phyloP scores from a whole-genome alignment of 108 stramenopile genomes.

The Skeletonema costatum region DNA sequence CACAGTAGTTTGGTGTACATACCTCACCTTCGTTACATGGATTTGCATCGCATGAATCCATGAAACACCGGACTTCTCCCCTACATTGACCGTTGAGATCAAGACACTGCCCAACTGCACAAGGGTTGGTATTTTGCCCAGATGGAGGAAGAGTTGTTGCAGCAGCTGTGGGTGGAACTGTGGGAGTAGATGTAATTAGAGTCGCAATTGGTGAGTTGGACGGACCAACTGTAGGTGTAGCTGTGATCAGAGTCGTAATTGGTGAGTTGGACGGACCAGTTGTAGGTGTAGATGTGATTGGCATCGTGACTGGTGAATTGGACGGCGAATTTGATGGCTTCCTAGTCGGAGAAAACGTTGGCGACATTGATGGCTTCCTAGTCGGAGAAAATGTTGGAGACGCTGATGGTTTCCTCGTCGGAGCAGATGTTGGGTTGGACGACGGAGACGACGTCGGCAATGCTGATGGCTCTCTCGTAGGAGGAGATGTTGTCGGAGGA shows the following conservation, averaged over 20 bases:
- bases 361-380: background rate
- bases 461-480: background rate
- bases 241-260: too few species aligned
- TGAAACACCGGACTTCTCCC: conserved; percentile 12
- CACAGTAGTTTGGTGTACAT: conserved; percentile 19
- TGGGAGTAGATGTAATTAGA: background rate
- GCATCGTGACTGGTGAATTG: too few species aligned
- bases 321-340: background rate
- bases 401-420: background rate
- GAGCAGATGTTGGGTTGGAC: background rate
- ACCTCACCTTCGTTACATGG: conserved; percentile 9
- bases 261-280: too few species aligned
- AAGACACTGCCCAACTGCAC: conserved; percentile 9
- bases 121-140: background rate
- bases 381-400: background rate
- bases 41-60: conserved; percentile 16
- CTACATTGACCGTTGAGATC: conserved; percentile 12
- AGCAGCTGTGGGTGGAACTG: background rate
- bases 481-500: background rate
- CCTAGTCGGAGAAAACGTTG: background rate
- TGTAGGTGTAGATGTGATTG: too few species aligned
- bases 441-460: background rate
- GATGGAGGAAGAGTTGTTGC: background rate
- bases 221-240: too few species aligned
- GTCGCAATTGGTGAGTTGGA: too few species aligned